Base-by-base conservation (phyloP, 176 grass and related monocot genomes). In the Carex pumila region DNA sequence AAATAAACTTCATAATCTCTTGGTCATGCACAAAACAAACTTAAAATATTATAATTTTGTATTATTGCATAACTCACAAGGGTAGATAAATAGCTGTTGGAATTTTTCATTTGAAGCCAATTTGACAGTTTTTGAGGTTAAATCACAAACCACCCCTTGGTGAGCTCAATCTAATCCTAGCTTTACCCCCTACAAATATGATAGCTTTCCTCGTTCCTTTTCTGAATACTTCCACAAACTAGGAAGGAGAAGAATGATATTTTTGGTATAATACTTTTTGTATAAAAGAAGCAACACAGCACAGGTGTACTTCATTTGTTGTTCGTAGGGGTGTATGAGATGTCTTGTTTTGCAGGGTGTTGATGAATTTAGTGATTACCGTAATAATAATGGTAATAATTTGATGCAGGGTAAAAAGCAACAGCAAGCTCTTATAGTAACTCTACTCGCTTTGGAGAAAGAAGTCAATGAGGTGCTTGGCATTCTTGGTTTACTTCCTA, bases 331-430 rank as follows among this genome's bases (percentile, higher is more conserved):
- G 14, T 87, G 69, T 85, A 52, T 78, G 58, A 37, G 61, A 19
- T 18, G 7, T 45, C 1, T 60, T 29, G 39, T 87, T 9, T 84
- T 82, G 53, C 84, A 88, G 86, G 86, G 79, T 88, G 52, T 85
- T 78, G 34, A 88, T 89, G 65, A 90, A 88, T 43, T 32, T 90
- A 62, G 86, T 88, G 37, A 73, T 52, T 71, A 50, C 39, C 21
- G 45, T 22, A 47, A 71, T 69, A 36, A 65, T 30, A 87, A 90
- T 12, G 3, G 3, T 39, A 79, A 88, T 71, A 85, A 86, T 80
- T 87, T 91, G 82, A 91, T 89, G 8, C 57, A 94, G 88, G 87
- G 89, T 47, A 88, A 92, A 84, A 87, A 88, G 81, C 89, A 91
- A 4, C 89, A 90, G 4, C 86, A 80, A 62, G 87, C 90, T 76